Evolutionary conservation across 1,139 yeast genomes (phyloP).

Genomic region (Magnusiomyces magnusii): DNA sequence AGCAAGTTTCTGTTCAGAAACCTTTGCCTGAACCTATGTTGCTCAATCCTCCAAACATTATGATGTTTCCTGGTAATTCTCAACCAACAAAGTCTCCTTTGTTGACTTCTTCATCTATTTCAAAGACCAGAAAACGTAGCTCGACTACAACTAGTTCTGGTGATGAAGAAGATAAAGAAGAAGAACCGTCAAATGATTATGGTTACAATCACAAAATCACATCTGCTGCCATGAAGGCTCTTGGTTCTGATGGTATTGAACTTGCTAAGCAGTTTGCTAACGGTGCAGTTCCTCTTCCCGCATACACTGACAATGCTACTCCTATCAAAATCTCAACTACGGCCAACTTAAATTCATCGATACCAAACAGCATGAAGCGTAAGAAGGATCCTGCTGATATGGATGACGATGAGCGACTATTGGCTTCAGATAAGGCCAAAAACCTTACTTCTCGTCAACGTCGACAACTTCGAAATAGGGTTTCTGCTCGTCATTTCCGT

Average conservation of each 20-base stretch:
- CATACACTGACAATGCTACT: background rate
- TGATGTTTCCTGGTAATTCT: background rate
- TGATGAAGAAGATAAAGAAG: constrained; percentile 9
- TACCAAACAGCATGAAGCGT: background rate
- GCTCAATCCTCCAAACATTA: background rate
- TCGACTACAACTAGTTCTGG: constrained; percentile 1
- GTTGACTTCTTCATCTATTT: background rate
- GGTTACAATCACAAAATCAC: constrained; percentile 16
- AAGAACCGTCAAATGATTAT: constrained; percentile 11
- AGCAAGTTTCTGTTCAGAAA: background rate
- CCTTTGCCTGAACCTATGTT: background rate
- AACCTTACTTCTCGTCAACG: constrained; percentile 29
- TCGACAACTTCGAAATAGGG: constrained; percentile 30
- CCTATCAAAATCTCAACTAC: background rate
- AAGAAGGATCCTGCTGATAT: constrained; percentile 15
- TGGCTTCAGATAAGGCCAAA: constrained; percentile 30
- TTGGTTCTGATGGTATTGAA: constrained; percentile 12
- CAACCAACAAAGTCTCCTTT: background rate
- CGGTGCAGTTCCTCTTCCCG: constrained; percentile 5
- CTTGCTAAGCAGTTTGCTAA: constrained; percentile 6
- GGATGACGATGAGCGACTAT: constrained; percentile 29
- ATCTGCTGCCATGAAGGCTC: constrained; percentile 14
- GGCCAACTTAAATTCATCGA: background rate
- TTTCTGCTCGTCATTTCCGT: constrained; percentile 32
- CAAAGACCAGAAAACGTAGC: constrained; percentile 1